A percentile compares a stretch with the other conserved stretches of the same genome.
Conservation (phyloP, 352 stramenopile genomes). For the Pythium vanterpoolii region DNA sequence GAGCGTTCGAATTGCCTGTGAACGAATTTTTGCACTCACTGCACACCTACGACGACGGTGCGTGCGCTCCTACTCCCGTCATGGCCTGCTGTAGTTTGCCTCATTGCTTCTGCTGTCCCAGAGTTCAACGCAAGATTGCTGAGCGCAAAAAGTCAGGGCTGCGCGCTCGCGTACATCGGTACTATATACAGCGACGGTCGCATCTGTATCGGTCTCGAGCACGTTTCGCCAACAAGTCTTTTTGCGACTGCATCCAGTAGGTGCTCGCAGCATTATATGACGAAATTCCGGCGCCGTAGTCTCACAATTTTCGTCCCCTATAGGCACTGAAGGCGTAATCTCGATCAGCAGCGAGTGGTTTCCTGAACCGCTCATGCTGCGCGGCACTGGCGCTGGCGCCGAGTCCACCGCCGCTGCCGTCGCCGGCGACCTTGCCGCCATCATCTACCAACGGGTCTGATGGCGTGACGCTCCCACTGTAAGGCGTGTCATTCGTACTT, state of each 20-base stretch:
- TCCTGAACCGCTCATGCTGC: constrained; percentile 48
- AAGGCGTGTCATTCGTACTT: constrained; percentile 14
- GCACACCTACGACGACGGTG: constrained; percentile 34
- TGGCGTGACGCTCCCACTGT: not conserved
- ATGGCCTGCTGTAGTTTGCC: not conserved
- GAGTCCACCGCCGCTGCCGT: constrained; percentile 59
- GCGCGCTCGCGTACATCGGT: constrained; percentile 54
- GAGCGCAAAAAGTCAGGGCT: constrained; percentile 23
- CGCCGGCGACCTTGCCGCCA: constrained; percentile 39
- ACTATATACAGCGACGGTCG: constrained; percentile 37
- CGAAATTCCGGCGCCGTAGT: not conserved
- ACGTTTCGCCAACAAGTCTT: constrained; percentile 24
- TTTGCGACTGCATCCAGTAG: constrained; percentile 34
- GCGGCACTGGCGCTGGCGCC: constrained; percentile 57
- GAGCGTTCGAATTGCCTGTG: constrained; percentile 36
- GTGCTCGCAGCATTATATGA: not conserved
- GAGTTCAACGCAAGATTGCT: constrained; percentile 27
- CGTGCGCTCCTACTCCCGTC: no score
- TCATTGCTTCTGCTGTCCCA: not conserved
- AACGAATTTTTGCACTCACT: constrained; percentile 55
- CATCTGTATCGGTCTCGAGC: constrained; percentile 39
- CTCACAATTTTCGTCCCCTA: not conserved
- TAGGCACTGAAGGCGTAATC: constrained; percentile 59
- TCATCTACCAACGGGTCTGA: not conserved
- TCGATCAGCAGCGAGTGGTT: constrained; percentile 61